Conservation (phyloP, 2,329 filamentous ascomycete species). For the Colletotrichum coccodes region DNA sequence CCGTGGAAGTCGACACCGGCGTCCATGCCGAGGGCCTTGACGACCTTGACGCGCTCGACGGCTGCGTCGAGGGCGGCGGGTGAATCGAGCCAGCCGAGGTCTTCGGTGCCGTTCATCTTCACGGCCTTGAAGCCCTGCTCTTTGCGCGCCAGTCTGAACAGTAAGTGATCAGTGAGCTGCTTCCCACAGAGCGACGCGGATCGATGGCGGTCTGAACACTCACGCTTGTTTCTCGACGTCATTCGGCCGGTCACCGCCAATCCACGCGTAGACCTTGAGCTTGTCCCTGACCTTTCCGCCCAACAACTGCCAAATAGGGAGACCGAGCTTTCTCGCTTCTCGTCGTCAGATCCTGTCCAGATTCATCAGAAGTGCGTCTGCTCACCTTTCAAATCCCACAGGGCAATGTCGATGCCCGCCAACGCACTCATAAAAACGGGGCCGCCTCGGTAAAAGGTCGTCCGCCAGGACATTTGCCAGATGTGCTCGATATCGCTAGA, state of each 20-base stretch:
- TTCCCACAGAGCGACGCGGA: background rate
- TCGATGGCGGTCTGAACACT: conserved; percentile 35
- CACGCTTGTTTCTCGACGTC: conserved; percentile 74
- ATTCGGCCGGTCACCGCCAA: conserved; percentile 76
- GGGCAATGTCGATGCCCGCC: conserved; percentile 80
- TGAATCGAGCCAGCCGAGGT: conserved; percentile 80
- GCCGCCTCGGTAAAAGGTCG: conserved; percentile 80
- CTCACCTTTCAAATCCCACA: conserved; percentile 79
- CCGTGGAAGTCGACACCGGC: conserved; percentile 84
- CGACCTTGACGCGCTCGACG: conserved; percentile 74
- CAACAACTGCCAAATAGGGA: conserved; percentile 78
- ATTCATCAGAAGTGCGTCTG: rapidly evolving
- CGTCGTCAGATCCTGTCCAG: background rate
- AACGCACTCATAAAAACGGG: conserved; percentile 85
- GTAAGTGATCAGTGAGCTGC: background rate
- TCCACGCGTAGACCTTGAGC: conserved; percentile 81
- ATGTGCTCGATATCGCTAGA: conserved; percentile 80
- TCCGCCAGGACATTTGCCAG: conserved; percentile 79
- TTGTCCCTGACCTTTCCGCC: conserved; percentile 79
- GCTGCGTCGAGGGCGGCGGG: conserved; percentile 70
- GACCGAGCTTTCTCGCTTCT: conserved; percentile 58
- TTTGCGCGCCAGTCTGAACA: conserved; percentile 60
- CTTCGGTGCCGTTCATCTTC: conserved; percentile 85
- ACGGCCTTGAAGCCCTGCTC: conserved; percentile 73
- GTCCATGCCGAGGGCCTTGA: conserved; percentile 77